Evolutionary conservation across 2,329 filamentous ascomycete genomes (phyloP).

Genomic region (Fusarium anthophilum): DNA sequence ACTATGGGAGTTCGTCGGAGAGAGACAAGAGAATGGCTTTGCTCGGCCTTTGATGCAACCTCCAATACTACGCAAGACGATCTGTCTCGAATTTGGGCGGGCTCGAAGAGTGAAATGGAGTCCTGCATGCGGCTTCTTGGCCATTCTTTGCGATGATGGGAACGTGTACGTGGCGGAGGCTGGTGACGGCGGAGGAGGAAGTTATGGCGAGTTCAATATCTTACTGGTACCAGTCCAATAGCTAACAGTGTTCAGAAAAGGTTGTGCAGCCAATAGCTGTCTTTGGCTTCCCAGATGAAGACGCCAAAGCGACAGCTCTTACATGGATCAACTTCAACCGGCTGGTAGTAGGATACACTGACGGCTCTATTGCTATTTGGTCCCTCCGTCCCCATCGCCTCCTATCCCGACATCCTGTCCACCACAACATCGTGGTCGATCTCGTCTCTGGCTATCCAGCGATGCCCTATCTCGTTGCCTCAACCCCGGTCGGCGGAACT

Average conservation of each 20-base stretch:
- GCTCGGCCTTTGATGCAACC: slow-evolving; percentile 46
- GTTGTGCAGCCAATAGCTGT: slow-evolving; percentile 56
- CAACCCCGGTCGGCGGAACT: slow-evolving; percentile 63
- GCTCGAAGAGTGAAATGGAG: slow-evolving; percentile 64
- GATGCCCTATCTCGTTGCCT: slow-evolving; percentile 64
- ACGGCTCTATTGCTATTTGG: slow-evolving; percentile 67
- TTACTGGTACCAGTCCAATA: background rate
- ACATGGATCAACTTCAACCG: slow-evolving; percentile 66
- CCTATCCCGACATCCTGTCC: slow-evolving; percentile 62
- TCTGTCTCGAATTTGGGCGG: slow-evolving; percentile 62
- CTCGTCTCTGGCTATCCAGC: slow-evolving; percentile 66
- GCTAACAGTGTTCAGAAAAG: slow-evolving; percentile 52
- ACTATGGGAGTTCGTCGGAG: slow-evolving; percentile 59
- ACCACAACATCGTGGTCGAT: slow-evolving; percentile 64
- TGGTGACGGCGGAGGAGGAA: slow-evolving; percentile 43
- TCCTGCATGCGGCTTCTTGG: slow-evolving; percentile 58
- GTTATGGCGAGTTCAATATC: slow-evolving; percentile 51
- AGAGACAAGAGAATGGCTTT: slow-evolving; percentile 44
- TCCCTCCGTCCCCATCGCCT: slow-evolving; percentile 60
- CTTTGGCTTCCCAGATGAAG: slow-evolving; percentile 57
- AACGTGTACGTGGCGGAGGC: slow-evolving; percentile 59
- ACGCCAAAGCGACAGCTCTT: slow-evolving; percentile 61
- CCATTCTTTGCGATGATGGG: slow-evolving; percentile 62
- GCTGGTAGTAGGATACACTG: slow-evolving; percentile 63
- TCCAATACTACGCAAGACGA: slow-evolving; percentile 54